phyloP scores from a whole-genome alignment of 1,284 basidiomycete species.

The Cutaneotrichosporon sp. region DNA sequence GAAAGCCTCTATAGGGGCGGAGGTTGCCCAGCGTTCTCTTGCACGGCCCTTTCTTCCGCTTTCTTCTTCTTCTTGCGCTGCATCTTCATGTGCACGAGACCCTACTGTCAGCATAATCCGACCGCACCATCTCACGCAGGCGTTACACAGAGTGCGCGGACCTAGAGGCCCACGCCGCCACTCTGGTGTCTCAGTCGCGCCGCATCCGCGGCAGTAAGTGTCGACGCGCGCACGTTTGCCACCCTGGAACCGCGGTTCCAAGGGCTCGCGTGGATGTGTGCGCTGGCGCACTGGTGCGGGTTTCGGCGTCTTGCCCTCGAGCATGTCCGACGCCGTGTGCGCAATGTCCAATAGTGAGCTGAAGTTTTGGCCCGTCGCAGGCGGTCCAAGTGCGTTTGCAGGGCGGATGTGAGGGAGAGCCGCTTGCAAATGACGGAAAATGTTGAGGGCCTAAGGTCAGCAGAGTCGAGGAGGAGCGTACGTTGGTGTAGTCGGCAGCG shows the following conservation, averaged over 20 bases:
- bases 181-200: slow-evolving; percentile 53
- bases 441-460: slow-evolving; percentile 29
- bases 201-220: slow-evolving; percentile 46
- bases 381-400: slow-evolving; percentile 7
- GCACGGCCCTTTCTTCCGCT: slow-evolving; percentile 41
- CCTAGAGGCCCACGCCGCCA: slow-evolving; percentile 53
- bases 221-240: slow-evolving; percentile 19
- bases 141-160: slow-evolving; percentile 52
- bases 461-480: slow-evolving; percentile 21
- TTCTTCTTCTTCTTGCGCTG: slow-evolving; percentile 47
- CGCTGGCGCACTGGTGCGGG: slow-evolving; percentile 1
- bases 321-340: slow-evolving; percentile 27
- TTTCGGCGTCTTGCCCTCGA: slow-evolving; percentile 27
- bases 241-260: neutral
- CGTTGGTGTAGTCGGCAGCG: slow-evolving; percentile 37
- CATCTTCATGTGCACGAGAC: slow-evolving; percentile 50
- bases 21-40: slow-evolving; percentile 12
- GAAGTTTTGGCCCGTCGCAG: slow-evolving; percentile 26
- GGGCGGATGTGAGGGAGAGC: slow-evolving; percentile 36
- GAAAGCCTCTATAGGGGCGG: neutral
- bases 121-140: slow-evolving; percentile 43
- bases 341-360: slow-evolving; percentile 36
- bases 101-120: slow-evolving; percentile 27
- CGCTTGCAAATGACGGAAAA: slow-evolving; percentile 31
- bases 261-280: neutral